phyloP scores from a whole-genome alignment of 164 flowering plant genomes.

The Buxus sempervirens region DNA sequence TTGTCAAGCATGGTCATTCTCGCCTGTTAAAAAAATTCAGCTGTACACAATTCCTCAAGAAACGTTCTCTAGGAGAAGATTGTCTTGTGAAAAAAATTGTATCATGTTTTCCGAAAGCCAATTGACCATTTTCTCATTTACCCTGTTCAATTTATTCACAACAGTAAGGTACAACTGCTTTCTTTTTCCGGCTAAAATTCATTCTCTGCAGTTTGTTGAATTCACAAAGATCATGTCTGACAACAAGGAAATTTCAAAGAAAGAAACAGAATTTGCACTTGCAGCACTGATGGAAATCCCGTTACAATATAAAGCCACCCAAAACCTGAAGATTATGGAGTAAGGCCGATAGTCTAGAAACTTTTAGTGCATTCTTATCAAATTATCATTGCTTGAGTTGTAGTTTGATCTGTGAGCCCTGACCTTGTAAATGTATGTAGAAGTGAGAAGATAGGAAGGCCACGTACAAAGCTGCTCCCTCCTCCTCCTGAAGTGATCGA shows the following conservation, averaged over 20 bases:
- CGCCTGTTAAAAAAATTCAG: too few relatives aligned
- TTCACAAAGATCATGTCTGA: conserved; percentile 86
- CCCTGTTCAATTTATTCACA: neutral
- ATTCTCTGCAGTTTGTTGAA: conserved; percentile 69
- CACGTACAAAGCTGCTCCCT: conserved; percentile 45
- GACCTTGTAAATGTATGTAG: conserved; percentile 19
- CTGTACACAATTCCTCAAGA: too few relatives aligned
- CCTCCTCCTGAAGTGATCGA: conserved; percentile 69
- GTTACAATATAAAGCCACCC: conserved; percentile 70
- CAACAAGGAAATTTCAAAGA: conserved; percentile 45
- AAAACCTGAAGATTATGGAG: conserved; percentile 32
- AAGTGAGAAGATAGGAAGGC: conserved; percentile 18
- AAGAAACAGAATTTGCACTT: conserved; percentile 84
- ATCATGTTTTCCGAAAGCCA: too few relatives aligned
- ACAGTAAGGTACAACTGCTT: neutral
- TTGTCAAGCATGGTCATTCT: too few relatives aligned
- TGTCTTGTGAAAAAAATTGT: too few relatives aligned
- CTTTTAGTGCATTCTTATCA: neutral
- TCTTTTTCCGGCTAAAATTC: neutral
- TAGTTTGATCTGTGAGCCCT: neutral
- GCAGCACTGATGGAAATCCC: conserved; percentile 96
- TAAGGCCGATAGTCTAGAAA: conserved; percentile 21
- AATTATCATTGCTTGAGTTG: neutral
- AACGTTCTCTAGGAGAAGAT: too few relatives aligned
- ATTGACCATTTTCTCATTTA: neutral